Evolutionary conservation across 306 rosid species (phyloP), one percentile per base, ranked within the genome.

Genomic region (Ziziphus jujuba): DNA sequence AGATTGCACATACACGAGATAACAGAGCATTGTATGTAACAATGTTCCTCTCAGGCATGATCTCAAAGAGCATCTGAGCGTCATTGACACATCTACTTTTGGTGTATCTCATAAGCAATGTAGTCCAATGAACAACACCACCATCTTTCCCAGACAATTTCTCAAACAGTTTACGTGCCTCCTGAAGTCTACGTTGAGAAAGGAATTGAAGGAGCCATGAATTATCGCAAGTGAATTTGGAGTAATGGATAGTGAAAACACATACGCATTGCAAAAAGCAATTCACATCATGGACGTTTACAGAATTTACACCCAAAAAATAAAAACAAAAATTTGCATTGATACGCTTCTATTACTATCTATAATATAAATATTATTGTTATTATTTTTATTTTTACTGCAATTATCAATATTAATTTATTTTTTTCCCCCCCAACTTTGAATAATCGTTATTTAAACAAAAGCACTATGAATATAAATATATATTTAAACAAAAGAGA

Each of bases 11-110:
- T 90, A 87, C n/a, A 16, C 83, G 87, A 0, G 90, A 76, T 56
- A 90, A 51, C 92, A 87, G 85, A 2, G 89, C 90, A 28, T 87
- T 90, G 50, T 60, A 66, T 38, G 85, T 80, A 35, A 87, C 83
- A 16, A 82, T 35, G 61, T 90, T 87, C 57, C 83, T 85, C 72
- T 77, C 77, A 0, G 95, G 89, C 86, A 85, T 76, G 52, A 82
- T 57, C n/a, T 90, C 82, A 49, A 87, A 85, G 31, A 90, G 73
- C 49, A 12, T 56, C 51, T 87, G 81, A 21, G 97, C 92, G 69
- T 85, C 79, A 47, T 66, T 62, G 5, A 85, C 49, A 25, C 72
- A 67, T 34, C 87, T 84, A 4, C 52, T 47, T 28, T 73, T 81
- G 24, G 82, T 59, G 67, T 50, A 83, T 63, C 70, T 80, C 0